These are phyloP conservation scores for Penicillium waksmanii DNA, from an alignment of 495 filamentous ascomycete genomes.

Conservation along the genomic window DNA sequence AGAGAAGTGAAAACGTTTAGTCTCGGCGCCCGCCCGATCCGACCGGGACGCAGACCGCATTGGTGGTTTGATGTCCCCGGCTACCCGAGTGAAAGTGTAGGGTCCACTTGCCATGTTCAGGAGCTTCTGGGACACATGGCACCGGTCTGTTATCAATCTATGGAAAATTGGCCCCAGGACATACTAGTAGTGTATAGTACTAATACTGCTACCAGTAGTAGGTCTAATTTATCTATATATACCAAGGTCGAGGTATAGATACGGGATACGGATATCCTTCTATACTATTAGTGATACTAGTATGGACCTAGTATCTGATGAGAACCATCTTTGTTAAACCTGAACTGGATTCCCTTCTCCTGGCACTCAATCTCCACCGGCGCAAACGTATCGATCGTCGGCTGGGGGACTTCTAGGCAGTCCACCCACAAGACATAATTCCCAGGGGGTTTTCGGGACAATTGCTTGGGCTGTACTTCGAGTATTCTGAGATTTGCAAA, in stretches of 20 bases:
- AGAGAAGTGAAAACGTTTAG: conserved; percentile 22
- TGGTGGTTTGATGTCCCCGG: conserved; percentile 33
- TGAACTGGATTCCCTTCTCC: not conserved
- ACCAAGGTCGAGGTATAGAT: no score
- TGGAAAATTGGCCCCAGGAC: not conserved
- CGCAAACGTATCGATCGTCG: not conserved
- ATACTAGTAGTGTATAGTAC: no score
- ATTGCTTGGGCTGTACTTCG: not conserved
- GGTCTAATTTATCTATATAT: no score
- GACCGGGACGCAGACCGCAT: conserved; percentile 39
- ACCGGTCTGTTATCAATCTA: not conserved
- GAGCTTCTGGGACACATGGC: no score
- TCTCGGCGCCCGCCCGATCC: conserved; percentile 48
- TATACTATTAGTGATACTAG: no score
- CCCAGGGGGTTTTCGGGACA: not conserved
- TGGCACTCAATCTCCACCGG: not conserved
- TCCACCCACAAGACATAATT: not conserved
- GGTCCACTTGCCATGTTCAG: no score
- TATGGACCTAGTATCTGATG: not conserved
- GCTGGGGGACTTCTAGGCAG: not conserved
- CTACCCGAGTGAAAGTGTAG: conserved; percentile 18
- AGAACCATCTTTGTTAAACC: not conserved
- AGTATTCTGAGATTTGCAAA: not conserved
- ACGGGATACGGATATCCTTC: no score
- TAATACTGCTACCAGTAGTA: no score